phyloP scores from a whole-genome alignment of 495 filamentous ascomycete genomes.

The Podospora sp. region DNA sequence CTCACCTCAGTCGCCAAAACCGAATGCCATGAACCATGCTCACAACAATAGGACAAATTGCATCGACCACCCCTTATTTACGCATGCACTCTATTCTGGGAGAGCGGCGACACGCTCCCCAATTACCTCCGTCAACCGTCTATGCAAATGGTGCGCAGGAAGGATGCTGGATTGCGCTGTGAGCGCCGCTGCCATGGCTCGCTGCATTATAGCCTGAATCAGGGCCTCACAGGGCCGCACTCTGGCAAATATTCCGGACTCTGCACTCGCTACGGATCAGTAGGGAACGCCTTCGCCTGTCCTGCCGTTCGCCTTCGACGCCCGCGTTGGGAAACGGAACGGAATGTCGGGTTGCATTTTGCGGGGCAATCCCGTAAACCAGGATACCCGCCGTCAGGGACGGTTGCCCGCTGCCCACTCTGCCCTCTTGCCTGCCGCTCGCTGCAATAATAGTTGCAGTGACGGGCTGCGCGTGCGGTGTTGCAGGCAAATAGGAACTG shows the following conservation, averaged over 20 bases:
- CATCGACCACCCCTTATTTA: not conserved
- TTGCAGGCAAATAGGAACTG: too few relatives aligned
- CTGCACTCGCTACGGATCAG: too few relatives aligned
- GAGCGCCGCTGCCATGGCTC: constrained; percentile 6
- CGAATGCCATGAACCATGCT: not conserved
- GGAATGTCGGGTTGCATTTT: constrained; percentile 13
- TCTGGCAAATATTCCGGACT: constrained; percentile 21
- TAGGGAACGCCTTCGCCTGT: not conserved
- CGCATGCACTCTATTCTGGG: constrained; percentile 13
- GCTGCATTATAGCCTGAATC: constrained; percentile 18
- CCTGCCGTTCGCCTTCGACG: constrained; percentile 6
- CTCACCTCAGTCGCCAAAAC: not conserved
- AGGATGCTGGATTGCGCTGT: not conserved
- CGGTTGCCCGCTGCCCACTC: not conserved
- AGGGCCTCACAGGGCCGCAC: constrained; percentile 5
- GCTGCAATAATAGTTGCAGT: too few relatives aligned
- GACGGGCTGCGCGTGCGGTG: too few relatives aligned
- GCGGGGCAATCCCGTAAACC: constrained; percentile 30
- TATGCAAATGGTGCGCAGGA: not conserved
- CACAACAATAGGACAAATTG: not conserved
- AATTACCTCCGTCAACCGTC: not conserved
- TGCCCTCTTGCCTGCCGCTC: too few relatives aligned
- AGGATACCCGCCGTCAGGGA: constrained; percentile 21
- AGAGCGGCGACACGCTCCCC: constrained; percentile 6
- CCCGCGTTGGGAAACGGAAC: not conserved